A percentile compares a stretch with the other conserved stretches of the same genome.
phyloP scores from a whole-genome alignment of 305 asterid species.

The Fraxinus nigra region DNA sequence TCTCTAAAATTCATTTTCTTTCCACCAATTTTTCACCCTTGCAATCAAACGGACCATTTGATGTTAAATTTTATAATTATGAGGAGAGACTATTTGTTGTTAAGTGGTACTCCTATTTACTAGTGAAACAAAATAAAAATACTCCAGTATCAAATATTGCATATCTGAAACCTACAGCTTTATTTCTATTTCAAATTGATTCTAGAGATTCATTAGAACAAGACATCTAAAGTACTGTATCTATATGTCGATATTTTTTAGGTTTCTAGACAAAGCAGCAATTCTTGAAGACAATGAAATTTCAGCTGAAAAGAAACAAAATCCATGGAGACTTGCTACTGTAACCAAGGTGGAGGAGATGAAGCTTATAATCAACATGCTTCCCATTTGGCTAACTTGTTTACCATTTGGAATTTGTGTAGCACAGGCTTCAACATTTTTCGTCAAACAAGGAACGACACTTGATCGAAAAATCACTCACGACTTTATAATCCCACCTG shows the following conservation, averaged over 20 bases:
- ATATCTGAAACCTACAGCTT: neutral
- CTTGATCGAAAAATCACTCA: constrained; percentile 43
- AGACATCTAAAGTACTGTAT: neutral
- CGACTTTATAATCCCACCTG: constrained; percentile 59
- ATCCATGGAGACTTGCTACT: constrained; percentile 68
- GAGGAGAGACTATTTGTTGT: neutral
- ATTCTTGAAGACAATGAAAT: constrained; percentile 37
- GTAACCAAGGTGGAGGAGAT: constrained; percentile 76
- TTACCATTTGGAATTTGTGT: constrained; percentile 70
- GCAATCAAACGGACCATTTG: neutral
- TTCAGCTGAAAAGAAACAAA: constrained; percentile 25
- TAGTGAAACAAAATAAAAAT: neutral
- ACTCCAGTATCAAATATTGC: neutral
- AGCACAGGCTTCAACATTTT: constrained; percentile 73
- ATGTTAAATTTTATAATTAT: neutral
- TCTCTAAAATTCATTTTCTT: too few species aligned
- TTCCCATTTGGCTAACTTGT: constrained; percentile 82
- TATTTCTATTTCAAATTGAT: neutral
- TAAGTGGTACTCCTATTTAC: neutral
- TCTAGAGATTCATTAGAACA: neutral
- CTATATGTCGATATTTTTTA: constrained; percentile 9
- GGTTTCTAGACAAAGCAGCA: constrained; percentile 90
- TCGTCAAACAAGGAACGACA: constrained; percentile 69
- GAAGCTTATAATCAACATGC: constrained; percentile 66
- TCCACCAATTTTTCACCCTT: too few species aligned